Percentiles rank a stretch among this genome's conserved stretches.
These are phyloP conservation scores for Chlamydomonas schloesseri DNA, from an alignment of 139 green algal genomes.

Conservation along the genomic window DNA sequence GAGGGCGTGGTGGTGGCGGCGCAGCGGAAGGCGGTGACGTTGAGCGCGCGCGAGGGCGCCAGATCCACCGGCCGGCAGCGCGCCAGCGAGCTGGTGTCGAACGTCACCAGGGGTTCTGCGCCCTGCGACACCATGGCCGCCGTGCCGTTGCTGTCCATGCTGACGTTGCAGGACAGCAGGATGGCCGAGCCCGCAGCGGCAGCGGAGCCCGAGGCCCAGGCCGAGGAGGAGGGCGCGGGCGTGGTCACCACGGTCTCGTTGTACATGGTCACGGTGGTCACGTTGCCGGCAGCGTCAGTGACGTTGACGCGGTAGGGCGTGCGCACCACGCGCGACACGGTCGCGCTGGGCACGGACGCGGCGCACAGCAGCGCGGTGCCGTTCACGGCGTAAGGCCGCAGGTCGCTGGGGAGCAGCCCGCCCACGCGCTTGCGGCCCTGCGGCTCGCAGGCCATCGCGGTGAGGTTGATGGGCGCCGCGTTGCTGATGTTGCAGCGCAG, in stretches of 20 bases:
- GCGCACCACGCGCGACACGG: too few species aligned
- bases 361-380: not conserved
- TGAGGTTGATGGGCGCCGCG: not conserved
- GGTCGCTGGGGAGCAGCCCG: not conserved
- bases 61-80: not conserved
- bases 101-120: not conserved
- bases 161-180: not conserved
- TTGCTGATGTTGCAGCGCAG: conserved; percentile 28
- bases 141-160: not conserved
- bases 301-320: not conserved
- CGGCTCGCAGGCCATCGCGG: not conserved
- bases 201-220: too few species aligned
- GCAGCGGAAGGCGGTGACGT: conserved; percentile 13
- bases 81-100: not conserved
- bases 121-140: conserved; percentile 15
- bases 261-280: too few species aligned
- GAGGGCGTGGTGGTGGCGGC: not conserved
- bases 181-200: not conserved
- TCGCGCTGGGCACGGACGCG: too few species aligned
- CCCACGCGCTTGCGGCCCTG: not conserved
- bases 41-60: not conserved
- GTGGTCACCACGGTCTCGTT: too few species aligned
- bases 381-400: not conserved
- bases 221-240: too few species aligned
- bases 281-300: too few species aligned